Evolutionary conservation across 768 basidiomycete genomes (phyloP).

Genomic region (Candolleomyces eurysporus): DNA sequence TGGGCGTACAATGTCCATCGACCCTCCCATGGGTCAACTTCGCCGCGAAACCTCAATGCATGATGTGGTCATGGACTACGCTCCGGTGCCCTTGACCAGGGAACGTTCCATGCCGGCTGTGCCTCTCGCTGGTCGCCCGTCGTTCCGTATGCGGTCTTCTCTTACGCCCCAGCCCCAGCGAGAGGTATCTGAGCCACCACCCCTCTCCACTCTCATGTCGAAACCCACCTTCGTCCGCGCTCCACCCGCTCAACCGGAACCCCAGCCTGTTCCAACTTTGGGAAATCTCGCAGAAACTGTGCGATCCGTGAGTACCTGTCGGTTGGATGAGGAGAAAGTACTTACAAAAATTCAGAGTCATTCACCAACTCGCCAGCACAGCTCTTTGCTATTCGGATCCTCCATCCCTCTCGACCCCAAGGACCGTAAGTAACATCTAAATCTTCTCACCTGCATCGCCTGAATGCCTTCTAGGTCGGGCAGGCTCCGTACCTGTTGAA

Average conservation of each 20-base stretch:
- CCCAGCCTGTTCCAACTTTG: slow-evolving; percentile 44
- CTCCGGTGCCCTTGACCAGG: slow-evolving; percentile 7
- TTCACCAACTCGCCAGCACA: slow-evolving; percentile 51
- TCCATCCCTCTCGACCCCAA: slow-evolving; percentile 23
- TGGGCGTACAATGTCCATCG: slow-evolving; percentile 71
- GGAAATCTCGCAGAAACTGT: slow-evolving; percentile 59
- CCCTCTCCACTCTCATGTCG: slow-evolving; percentile 55
- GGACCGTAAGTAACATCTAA: slow-evolving; percentile 21
- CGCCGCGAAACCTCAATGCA: slow-evolving; percentile 38
- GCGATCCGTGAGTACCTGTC: slow-evolving; percentile 44
- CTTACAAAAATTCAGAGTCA: slow-evolving; percentile 33
- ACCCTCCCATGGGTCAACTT: slow-evolving; percentile 48
- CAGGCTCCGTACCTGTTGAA: slow-evolving; percentile 52
- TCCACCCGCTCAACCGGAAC: slow-evolving; percentile 35
- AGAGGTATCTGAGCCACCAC: slow-evolving; percentile 66
- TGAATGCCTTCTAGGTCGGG: not conserved
- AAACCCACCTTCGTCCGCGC: slow-evolving; percentile 72
- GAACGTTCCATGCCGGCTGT: slow-evolving; percentile 32
- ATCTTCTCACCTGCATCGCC: not conserved
- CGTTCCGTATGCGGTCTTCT: slow-evolving; percentile 64
- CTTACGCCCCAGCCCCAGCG: slow-evolving; percentile 64
- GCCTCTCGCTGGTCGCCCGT: slow-evolving; percentile 38
- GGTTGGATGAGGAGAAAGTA: not conserved
- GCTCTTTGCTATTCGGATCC: slow-evolving; percentile 48
- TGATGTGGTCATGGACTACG: slow-evolving; percentile 37